A percentile compares a stretch with the other conserved stretches of the same genome.
These are phyloP conservation scores for Cenchrus purpureus DNA, from an alignment of 176 grass and related monocot species.

Conservation along the genomic window DNA sequence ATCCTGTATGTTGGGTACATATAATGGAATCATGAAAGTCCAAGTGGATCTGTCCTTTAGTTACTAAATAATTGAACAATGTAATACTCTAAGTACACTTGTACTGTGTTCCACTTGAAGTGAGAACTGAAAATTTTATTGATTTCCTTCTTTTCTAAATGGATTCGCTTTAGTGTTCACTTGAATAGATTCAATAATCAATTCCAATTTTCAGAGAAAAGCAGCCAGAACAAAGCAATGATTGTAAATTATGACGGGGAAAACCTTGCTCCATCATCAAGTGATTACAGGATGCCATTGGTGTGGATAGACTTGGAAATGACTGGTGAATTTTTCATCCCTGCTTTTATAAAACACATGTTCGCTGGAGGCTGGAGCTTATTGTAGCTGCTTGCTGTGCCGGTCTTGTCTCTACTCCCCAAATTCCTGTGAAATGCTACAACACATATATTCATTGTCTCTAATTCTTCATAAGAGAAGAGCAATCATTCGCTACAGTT, in stretches of 20 bases:
- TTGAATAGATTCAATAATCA: background rate
- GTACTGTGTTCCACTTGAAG: background rate
- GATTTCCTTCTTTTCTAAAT: background rate
- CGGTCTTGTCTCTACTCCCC: background rate
- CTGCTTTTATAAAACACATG: background rate
- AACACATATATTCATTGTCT: background rate
- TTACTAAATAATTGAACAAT: background rate
- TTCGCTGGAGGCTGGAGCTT: background rate
- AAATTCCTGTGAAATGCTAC: background rate
- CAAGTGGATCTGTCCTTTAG: background rate
- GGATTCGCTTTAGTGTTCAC: too few species aligned
- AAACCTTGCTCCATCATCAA: constrained; percentile 43
- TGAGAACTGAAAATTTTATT: background rate
- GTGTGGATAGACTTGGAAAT: constrained; percentile 99
- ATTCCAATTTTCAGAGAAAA: constrained; percentile 37
- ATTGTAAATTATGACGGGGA: constrained; percentile 32
- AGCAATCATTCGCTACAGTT: background rate
- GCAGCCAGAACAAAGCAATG: constrained; percentile 18
- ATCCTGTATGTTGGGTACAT: background rate
- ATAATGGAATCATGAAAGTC: constrained; percentile 22
- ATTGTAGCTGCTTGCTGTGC: background rate
- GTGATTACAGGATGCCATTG: constrained; percentile 72
- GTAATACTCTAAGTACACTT: background rate
- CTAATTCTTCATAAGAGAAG: background rate
- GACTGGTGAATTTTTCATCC: constrained; percentile 56